A percentile compares a stretch with the other conserved stretches of the same genome.
These are phyloP conservation scores for Tricladium varicosporioides DNA, from an alignment of 2,329 filamentous ascomycete genomes.

Conservation along the genomic window DNA sequence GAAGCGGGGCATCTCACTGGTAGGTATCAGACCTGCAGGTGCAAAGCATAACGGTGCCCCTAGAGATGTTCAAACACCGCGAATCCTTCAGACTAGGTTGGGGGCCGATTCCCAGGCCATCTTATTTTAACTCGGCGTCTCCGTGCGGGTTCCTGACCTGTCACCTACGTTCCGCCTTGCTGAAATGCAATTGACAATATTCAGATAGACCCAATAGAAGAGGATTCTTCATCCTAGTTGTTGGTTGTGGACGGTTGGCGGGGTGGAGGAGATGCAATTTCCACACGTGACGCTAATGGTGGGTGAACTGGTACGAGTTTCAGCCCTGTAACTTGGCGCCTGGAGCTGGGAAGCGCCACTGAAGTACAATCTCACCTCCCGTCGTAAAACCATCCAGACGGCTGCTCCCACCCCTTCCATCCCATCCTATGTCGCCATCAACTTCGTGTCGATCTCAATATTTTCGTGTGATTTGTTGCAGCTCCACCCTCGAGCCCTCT, in stretches of 20 bases:
- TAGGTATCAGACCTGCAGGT: background rate
- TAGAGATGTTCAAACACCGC: background rate
- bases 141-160: too few species aligned
- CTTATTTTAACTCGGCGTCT: too few species aligned
- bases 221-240: too few species aligned
- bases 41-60: background rate
- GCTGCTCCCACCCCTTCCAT: too few species aligned
- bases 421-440: too few species aligned
- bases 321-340: slow-evolving; percentile 21
- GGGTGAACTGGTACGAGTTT: slow-evolving; percentile 4
- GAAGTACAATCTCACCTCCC: background rate
- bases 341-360: background rate
- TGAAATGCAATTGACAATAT: too few species aligned
- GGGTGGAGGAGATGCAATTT: background rate
- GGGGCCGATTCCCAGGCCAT: background rate
- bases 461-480: too few species aligned
- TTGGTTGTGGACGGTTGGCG: background rate
- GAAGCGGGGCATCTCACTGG: background rate
- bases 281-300: background rate
- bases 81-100: background rate
- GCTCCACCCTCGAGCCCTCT: too few species aligned
- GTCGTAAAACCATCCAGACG: too few species aligned
- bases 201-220: too few species aligned
- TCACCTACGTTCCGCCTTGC: too few species aligned
- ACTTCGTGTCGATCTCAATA: too few species aligned